Conservation (phyloP, 345 rosid genomes). For the Salix suchowensis region DNA sequence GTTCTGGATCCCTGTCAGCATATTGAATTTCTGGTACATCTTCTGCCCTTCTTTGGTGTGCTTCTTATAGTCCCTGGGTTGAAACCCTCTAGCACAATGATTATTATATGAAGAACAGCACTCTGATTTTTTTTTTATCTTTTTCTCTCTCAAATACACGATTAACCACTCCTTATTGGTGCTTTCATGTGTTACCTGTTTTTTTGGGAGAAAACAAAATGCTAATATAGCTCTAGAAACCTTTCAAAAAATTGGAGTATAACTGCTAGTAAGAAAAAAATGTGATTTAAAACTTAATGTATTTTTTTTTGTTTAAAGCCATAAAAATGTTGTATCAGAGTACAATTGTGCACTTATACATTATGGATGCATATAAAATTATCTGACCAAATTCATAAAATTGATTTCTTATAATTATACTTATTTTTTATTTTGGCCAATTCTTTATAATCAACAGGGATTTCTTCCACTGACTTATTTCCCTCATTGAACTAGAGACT, state of each 20-base stretch:
- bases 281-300: too few species aligned
- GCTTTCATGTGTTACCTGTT: background rate
- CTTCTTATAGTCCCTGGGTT: background rate
- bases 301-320: too few species aligned
- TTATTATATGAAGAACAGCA: background rate
- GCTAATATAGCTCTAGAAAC: background rate
- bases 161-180: background rate
- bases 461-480: too few species aligned
- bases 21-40: conserved; percentile 70
- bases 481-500: too few species aligned
- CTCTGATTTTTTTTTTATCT: background rate
- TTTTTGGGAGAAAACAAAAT: background rate
- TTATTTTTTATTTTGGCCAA: too few species aligned
- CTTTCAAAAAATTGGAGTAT: background rate
- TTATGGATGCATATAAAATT: too few species aligned
- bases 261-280: background rate
- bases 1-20: conserved; percentile 94
- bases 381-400: too few species aligned
- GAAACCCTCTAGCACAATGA: background rate
- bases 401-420: too few species aligned
- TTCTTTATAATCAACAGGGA: too few species aligned
- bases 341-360: too few species aligned
- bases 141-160: background rate
- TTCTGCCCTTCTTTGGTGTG: background rate
- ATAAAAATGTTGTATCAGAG: too few species aligned